Conservation (phyloP, 768 basidiomycete species). For the Termitomyces heimii region DNA sequence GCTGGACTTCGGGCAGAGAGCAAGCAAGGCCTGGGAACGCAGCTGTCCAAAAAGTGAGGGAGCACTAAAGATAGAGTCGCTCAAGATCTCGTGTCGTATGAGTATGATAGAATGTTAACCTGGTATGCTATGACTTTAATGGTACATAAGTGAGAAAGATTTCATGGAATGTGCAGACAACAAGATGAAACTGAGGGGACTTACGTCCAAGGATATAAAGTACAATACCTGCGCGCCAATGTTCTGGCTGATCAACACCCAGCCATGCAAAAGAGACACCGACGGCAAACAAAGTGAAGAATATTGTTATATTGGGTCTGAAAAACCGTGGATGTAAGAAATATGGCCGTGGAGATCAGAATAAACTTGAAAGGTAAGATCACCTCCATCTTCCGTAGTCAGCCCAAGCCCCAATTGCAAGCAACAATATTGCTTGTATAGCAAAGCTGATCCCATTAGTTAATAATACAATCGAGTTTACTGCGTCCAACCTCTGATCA, state of each 20-base stretch:
- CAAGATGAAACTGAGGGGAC: constrained; percentile 16
- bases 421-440: constrained; percentile 60
- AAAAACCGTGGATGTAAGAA: background rate
- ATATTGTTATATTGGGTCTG: constrained; percentile 73
- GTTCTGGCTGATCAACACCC: constrained; percentile 57
- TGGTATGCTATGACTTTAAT: constrained; percentile 64
- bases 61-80: constrained; percentile 33
- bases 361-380: background rate
- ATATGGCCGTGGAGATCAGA: no score
- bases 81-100: background rate
- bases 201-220: constrained; percentile 62
- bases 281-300: constrained; percentile 62
- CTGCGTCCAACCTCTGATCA: constrained; percentile 24
- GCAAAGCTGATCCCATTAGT: constrained; percentile 80
- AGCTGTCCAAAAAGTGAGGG: constrained; percentile 79
- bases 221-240: constrained; percentile 56
- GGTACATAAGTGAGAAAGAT: background rate
- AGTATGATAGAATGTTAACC: constrained; percentile 22
- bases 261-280: constrained; percentile 76
- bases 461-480: constrained; percentile 72
- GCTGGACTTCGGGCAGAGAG: constrained; percentile 63
- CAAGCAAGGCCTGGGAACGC: constrained; percentile 74
- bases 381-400: constrained; percentile 81
- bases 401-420: constrained; percentile 71
- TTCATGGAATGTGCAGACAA: background rate